These are phyloP conservation scores for Anthoceros angustus DNA, from an alignment of 225 moss, liverwort and hornwort species.

Conservation along the genomic window DNA sequence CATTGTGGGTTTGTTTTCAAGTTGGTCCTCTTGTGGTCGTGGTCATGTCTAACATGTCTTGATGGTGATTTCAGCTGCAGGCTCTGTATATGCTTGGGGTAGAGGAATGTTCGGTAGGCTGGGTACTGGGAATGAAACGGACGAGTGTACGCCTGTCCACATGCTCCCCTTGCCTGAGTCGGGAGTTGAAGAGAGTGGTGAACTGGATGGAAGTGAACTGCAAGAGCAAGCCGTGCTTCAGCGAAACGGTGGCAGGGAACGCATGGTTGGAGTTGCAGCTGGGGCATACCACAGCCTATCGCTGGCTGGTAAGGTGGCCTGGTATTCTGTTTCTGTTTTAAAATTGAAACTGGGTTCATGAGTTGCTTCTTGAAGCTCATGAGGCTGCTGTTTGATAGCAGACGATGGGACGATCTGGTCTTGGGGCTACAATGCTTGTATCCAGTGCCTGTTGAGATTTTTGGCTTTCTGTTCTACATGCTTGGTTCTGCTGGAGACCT, in stretches of 20 bases:
- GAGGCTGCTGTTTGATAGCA: conserved; percentile 11
- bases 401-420: conserved; percentile 50
- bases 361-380: background rate
- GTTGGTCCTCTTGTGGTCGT: background rate
- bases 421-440: conserved; percentile 68
- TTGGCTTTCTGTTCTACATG: background rate
- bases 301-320: conserved; percentile 23
- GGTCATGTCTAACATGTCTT: background rate
- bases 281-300: conserved; percentile 53
- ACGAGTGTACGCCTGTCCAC: conserved; percentile 34
- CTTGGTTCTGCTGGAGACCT: background rate
- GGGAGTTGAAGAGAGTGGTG: conserved; percentile 16
- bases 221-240: background rate
- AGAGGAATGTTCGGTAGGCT: conserved; percentile 40
- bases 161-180: conserved; percentile 20
- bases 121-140: conserved; percentile 37
- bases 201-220: conserved; percentile 19
- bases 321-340: background rate
- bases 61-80: conserved; percentile 18
- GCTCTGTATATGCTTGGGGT: conserved; percentile 47
- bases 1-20: background rate
- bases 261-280: conserved; percentile 27
- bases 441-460: conserved; percentile 15
- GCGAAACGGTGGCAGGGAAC: background rate
- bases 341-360: background rate